phyloP scores from a whole-genome alignment of 78 protist genomes.

The Emiliania huxleyi region DNA sequence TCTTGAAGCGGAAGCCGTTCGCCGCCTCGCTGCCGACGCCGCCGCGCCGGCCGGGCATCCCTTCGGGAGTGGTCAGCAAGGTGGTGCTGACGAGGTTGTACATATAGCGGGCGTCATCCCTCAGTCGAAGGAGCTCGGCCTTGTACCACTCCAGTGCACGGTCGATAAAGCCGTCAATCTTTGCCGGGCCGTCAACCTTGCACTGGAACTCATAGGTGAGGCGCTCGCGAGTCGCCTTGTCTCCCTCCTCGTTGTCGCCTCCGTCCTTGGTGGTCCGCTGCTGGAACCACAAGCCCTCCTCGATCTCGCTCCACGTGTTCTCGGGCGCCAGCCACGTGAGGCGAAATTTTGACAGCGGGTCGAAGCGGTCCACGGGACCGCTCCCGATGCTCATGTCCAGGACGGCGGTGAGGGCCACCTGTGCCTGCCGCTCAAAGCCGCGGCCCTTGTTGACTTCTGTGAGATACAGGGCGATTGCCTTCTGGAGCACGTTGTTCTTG shows the following conservation, averaged over 20 bases:
- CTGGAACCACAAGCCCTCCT: background rate
- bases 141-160: background rate
- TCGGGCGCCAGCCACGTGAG: background rate
- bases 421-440: background rate
- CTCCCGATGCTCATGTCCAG: background rate
- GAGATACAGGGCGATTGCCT: background rate
- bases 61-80: background rate
- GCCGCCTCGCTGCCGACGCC: background rate
- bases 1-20: background rate
- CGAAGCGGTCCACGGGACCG: background rate
- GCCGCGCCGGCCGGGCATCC: background rate
- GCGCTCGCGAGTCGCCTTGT: background rate
- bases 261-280: background rate
- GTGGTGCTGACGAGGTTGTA: background rate
- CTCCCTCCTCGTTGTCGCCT: background rate
- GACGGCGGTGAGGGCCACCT: background rate
- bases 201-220: background rate
- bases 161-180: background rate
- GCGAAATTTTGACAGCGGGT: background rate
- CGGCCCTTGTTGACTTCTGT: background rate
- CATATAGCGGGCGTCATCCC: background rate
- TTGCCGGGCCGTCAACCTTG: no score
- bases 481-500: background rate
- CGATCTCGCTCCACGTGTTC: background rate
- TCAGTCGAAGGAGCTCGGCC: no score